A percentile compares a stretch with the other conserved stretches of the same genome.
Conservation (phyloP, 2,329 filamentous ascomycete species). For the Neofusicoccum parvum region DNA sequence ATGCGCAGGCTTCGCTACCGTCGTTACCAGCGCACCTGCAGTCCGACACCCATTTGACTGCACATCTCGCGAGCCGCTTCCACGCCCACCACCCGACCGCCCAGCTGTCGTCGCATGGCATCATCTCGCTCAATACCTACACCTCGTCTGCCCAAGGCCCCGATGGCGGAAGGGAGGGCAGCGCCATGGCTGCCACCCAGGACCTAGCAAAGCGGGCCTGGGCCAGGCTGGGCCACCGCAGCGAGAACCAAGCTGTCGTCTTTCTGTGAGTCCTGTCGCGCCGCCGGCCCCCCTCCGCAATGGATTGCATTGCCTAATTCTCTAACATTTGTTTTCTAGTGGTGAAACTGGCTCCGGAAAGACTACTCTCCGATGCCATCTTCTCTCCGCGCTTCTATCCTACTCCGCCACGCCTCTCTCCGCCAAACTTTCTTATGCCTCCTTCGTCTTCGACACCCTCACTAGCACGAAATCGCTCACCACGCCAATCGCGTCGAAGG, state of each 20-base stretch:
- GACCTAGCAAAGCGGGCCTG: conserved; percentile 87
- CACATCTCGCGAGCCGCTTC: conserved; percentile 84
- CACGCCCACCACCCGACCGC: conserved; percentile 89
- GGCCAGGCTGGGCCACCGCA: conserved; percentile 79
- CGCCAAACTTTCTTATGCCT: conserved; percentile 86
- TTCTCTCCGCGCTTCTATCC: conserved; percentile 80
- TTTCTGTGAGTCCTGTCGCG: conserved; percentile 73
- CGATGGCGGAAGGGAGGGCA: conserved; percentile 89
- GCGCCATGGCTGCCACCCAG: conserved; percentile 88
- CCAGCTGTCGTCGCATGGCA: conserved; percentile 83
- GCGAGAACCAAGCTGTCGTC: conserved; percentile 89
- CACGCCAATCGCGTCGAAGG: conserved; percentile 92
- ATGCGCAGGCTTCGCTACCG: conserved; percentile 83
- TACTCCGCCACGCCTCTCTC: conserved; percentile 93
- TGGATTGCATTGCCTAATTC: neutral
- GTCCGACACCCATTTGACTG: conserved; percentile 76
- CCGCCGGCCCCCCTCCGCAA: neutral
- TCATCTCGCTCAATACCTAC: conserved; percentile 94
- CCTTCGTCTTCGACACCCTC: conserved; percentile 93
- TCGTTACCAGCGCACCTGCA: conserved; percentile 82
- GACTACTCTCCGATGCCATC: conserved; percentile 87
- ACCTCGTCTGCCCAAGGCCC: conserved; percentile 83
- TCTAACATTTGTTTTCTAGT: conserved; percentile 52
- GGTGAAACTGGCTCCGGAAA: conserved; percentile 97
- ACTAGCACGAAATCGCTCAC: conserved; percentile 97